Percentiles rank a stretch among this genome's conserved stretches.
Evolutionary conservation across 257 asterid genomes (phyloP).

Genomic region (Capsicum pubescens): DNA sequence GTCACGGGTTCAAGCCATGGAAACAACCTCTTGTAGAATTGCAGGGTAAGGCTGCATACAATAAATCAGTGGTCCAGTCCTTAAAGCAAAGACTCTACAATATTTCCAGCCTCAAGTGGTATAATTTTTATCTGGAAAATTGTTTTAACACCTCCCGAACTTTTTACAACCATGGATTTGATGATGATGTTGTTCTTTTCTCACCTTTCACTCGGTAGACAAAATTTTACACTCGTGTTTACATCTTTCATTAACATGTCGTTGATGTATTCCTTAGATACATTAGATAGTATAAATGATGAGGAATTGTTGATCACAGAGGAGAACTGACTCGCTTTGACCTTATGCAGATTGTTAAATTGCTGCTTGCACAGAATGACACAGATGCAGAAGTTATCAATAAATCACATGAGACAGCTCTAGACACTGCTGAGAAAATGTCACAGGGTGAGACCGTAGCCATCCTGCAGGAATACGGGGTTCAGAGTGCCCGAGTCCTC

Average conservation of each 20-base stretch:
- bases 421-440: constrained; percentile 50
- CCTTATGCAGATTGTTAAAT: constrained; percentile 47
- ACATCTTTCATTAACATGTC: neutral
- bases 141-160: neutral
- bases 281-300: constrained; percentile 35
- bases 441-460: constrained; percentile 38
- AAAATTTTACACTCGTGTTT: neutral
- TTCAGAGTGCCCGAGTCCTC: constrained; percentile 36
- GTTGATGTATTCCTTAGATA: neutral
- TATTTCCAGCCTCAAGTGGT: neutral
- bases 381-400: constrained; percentile 42
- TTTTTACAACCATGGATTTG: neutral
- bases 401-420: constrained; percentile 50
- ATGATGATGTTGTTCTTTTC: neutral
- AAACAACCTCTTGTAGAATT: too few species aligned
- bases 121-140: neutral
- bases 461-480: constrained; percentile 45
- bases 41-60: too few species aligned
- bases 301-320: constrained; percentile 41
- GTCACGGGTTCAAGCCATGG: too few species aligned
- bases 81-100: neutral
- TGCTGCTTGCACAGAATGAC: constrained; percentile 42
- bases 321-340: constrained; percentile 37
- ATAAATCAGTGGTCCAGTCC: neutral
- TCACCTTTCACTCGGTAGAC: neutral